Evolutionary conservation across 352 stramenopile genomes (phyloP).

Genomic region (Saprolegnia diclina): DNA sequence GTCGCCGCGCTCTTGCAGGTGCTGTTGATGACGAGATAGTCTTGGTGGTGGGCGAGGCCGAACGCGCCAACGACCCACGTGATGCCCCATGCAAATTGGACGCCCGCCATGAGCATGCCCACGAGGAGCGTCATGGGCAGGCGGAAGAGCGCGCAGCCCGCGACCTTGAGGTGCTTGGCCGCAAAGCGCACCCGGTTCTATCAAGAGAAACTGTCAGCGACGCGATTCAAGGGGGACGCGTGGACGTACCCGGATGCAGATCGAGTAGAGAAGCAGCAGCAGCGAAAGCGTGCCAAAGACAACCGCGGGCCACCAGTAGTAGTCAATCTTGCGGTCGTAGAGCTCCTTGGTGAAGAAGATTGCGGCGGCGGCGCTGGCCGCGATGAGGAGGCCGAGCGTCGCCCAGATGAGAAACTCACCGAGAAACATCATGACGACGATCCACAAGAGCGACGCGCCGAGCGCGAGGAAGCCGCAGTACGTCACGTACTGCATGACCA

Average conservation of each 20-base stretch:
- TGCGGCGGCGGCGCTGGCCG: conserved; percentile 34
- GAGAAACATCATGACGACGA: conserved; percentile 55
- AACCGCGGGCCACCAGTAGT: conserved; percentile 62
- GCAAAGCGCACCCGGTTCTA: conserved; percentile 88
- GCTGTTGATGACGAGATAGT: conserved; percentile 54
- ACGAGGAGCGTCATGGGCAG: conserved; percentile 79
- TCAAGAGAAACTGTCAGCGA: neutral
- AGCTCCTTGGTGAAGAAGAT: conserved; percentile 65
- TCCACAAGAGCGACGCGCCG: conserved; percentile 65
- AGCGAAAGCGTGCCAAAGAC: conserved; percentile 51
- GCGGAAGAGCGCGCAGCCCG: conserved; percentile 75
- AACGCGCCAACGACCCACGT: conserved; percentile 82
- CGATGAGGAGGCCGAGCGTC: conserved; percentile 43
- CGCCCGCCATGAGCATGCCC: conserved; percentile 72
- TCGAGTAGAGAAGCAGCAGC: conserved; percentile 52
- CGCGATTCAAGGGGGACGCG: neutral
- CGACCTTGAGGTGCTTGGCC: conserved; percentile 84
- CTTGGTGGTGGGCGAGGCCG: conserved; percentile 71
- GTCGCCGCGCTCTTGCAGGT: conserved; percentile 37
- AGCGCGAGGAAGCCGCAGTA: conserved; percentile 50
- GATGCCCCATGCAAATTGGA: conserved; percentile 82
- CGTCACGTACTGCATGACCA: conserved; percentile 53
- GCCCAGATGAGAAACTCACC: conserved; percentile 49
- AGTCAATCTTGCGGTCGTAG: conserved; percentile 45
- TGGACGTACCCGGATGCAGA: conserved; percentile 33